Percentiles rank a stretch among this genome's conserved stretches.
Evolutionary conservation across 2,329 filamentous ascomycete species (phyloP).

Genomic region (Alternaria brassicicola): DNA sequence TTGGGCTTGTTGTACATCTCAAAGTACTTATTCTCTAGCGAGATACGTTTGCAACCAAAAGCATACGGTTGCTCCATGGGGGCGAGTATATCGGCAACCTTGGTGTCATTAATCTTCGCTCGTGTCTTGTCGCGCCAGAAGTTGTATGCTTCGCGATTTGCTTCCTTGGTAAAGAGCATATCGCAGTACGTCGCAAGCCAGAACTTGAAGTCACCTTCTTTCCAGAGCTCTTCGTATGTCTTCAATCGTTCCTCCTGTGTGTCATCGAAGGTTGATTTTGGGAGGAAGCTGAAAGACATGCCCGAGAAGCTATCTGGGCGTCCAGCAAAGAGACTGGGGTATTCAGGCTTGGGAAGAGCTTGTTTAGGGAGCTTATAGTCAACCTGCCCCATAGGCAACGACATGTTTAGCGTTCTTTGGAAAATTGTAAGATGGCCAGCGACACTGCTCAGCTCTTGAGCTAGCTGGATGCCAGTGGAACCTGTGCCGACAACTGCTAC

Average conservation of each 20-base stretch:
- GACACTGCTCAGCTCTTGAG: conserved; percentile 61
- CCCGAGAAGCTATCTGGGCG: conserved; percentile 21
- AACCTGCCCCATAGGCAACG: conserved; percentile 32
- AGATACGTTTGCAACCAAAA: conserved; percentile 33
- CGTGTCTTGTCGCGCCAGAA: conserved; percentile 53
- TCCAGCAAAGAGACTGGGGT: conserved; percentile 21
- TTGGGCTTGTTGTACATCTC: conserved; percentile 52
- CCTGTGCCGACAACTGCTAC: conserved; percentile 66
- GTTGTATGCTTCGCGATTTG: conserved; percentile 51
- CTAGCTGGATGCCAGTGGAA: conserved; percentile 66
- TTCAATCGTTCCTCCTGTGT: conserved; percentile 19
- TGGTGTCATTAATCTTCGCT: conserved; percentile 43
- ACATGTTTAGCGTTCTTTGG: conserved; percentile 62
- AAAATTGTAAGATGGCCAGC: conserved; percentile 62
- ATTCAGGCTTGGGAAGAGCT: conserved; percentile 42
- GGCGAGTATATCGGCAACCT: conserved; percentile 49
- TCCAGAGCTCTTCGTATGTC: conserved; percentile 28
- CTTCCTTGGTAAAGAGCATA: conserved; percentile 43
- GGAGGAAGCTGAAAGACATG: conserved; percentile 29
- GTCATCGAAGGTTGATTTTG: conserved; percentile 27
- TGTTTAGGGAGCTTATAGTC: conserved; percentile 50
- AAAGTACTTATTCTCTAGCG: conserved; percentile 42
- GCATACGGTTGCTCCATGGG: conserved; percentile 42
- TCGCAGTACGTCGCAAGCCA: conserved; percentile 43
- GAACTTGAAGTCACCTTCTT: conserved; percentile 30